Percentiles rank a stretch among this genome's conserved stretches.
Evolutionary conservation across 2,329 filamentous ascomycete species (phyloP).

Genomic region (Endocalyx cinctus): DNA sequence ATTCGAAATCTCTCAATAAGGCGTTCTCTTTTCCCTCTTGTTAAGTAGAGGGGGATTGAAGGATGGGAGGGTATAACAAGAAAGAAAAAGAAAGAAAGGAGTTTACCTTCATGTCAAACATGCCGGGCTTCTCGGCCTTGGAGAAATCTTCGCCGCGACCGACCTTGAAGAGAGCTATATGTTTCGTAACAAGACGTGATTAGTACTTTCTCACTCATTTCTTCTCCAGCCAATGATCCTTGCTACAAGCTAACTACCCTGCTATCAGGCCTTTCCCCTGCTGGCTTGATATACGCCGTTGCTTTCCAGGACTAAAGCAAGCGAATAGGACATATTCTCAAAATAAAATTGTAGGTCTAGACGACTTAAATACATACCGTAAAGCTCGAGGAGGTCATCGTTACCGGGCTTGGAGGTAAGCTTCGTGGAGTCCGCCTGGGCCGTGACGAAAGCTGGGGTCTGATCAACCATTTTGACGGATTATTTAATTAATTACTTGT

Average conservation of each 20-base stretch:
- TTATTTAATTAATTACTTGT: no score
- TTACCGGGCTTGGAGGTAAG: slow-evolving; percentile 59
- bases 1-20: neutral
- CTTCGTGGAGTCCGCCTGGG: slow-evolving; percentile 56
- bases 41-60: neutral
- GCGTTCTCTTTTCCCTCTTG: neutral
- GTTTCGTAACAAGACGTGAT: slow-evolving; percentile 1
- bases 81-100: neutral
- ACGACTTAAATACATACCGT: slow-evolving; percentile 41
- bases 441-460: slow-evolving; percentile 14
- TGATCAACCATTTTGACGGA: slow-evolving; percentile 20
- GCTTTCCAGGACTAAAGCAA: no score
- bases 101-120: slow-evolving; percentile 66
- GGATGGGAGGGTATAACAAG: no score
- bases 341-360: neutral
- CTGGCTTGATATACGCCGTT: no score
- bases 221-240: no score
- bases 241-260: no score
- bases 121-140: slow-evolving; percentile 55
- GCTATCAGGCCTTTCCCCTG: no score
- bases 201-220: no score
- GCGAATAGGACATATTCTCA: no score
- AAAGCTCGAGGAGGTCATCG: slow-evolving; percentile 61
- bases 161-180: slow-evolving; percentile 54
- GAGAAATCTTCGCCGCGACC: slow-evolving; percentile 52